These are phyloP conservation scores for Luzula sylvatica DNA, from an alignment of 176 grass and related monocot species.

Conservation along the genomic window DNA sequence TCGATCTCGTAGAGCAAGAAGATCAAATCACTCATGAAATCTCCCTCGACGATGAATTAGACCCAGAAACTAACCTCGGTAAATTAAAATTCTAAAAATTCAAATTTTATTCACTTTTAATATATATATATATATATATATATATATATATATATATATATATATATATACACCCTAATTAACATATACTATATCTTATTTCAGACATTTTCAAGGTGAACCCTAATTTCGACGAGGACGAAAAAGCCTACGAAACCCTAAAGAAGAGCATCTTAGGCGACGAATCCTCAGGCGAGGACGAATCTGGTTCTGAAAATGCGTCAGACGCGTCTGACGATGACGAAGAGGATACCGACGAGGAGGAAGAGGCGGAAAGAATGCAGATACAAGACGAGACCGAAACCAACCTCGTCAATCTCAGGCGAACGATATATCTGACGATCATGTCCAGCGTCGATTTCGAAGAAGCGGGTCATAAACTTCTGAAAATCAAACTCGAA, in stretches of 20 bases:
- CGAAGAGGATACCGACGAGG: slow-evolving; percentile 41
- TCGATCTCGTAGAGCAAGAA: slow-evolving; percentile 38
- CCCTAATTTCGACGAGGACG: slow-evolving; percentile 69
- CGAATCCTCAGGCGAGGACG: no score
- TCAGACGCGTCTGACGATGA: slow-evolving; percentile 54
- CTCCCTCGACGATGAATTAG: slow-evolving; percentile 14
- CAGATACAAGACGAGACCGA: slow-evolving; percentile 21
- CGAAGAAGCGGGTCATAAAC: slow-evolving; percentile 44
- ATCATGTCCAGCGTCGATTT: slow-evolving; percentile 36
- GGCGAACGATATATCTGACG: slow-evolving; percentile 37
- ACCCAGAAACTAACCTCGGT: slow-evolving; percentile 29
- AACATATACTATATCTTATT: no score
- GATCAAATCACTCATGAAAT: slow-evolving; percentile 16
- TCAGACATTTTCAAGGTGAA: slow-evolving; percentile 88
- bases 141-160: no score
- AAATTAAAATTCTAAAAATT: no score
- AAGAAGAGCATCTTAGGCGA: slow-evolving; percentile 78
- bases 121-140: no score
- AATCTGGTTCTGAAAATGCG: slow-evolving; percentile 44
- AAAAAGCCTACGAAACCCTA: slow-evolving; percentile 82
- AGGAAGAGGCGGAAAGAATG: background rate
- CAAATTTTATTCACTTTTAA: slow-evolving; percentile 16
- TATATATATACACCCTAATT: no score
- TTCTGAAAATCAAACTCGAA: slow-evolving; percentile 14
- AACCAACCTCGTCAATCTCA: slow-evolving; percentile 28